Evolutionary conservation across 129 eudicot genomes (phyloP), one percentile per base, ranked within the genome.

Genomic region (Lactuca saligna): DNA sequence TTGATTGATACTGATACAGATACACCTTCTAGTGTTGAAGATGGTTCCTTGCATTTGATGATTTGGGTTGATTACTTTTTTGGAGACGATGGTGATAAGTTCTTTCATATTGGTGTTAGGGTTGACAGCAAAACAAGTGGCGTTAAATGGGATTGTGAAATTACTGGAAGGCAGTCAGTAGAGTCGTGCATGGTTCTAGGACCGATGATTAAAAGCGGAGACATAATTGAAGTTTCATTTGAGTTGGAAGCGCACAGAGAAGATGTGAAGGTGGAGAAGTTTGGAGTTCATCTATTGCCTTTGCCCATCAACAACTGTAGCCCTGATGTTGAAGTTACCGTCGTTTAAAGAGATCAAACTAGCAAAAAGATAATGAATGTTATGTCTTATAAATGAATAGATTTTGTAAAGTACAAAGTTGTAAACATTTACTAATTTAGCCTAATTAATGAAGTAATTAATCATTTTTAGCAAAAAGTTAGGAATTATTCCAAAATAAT

Each of bases 61-160:
- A 56, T 56, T 56, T 56, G 74, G 74, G 74, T 57, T 15, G 65
- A 41, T 42, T 25, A 41, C 48, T 16, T 25, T 57, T 69, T 57
- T 42, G 74, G 74, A 8, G 56, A 56, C 7, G 56, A 41, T 6
- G 65, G 54, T 42, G 42, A 57, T 29, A 42, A 42, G 65, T 41
- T 69, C 32, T 42, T 29, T 17, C 39, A 10, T 17, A 68, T 17
- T 54, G 54, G 31, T 54, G 73, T 68, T 68, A 61, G 20, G 39
- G 51, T 68, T 61, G 7, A 68, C 39, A 68, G 35, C 17, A 38
- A 55, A 68, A 54, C 63, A 68, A 54, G 73, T 8, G 51, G 72
- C 8, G 60, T 8, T 37, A 66, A 66, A 66, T 50, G 71, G 71
- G 9, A 51, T 33, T 66, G 33, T 66, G 49, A 66, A 66, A 50